Base-by-base conservation (phyloP, 2,329 filamentous ascomycete species). In the Tolypocladium guangdongense region DNA sequence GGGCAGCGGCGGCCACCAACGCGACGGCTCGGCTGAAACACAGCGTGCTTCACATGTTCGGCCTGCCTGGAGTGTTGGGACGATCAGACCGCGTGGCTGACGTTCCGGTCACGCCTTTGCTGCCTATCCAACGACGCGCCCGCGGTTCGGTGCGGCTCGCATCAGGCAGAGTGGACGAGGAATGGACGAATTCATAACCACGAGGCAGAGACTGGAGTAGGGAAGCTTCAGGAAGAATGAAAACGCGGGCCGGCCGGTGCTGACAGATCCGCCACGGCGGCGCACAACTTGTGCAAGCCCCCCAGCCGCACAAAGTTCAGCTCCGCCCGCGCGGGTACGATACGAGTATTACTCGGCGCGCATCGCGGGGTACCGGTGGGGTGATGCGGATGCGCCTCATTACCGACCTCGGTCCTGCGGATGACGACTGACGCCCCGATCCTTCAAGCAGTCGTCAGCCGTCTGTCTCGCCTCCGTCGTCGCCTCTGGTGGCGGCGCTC, bases 31-130 rank as follows among this genome's bases (percentile, higher is more conserved):
- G 18, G 49, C 56, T 58, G 58, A 59, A 58, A 59, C 58, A 52
- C 52, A 52, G 57, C 57, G 57, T 58, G 58, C 57, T 58, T 59
- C 58, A 58, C 38, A 48, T 52, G 49, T 45, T 48, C 20, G 7
- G 37, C 35, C 10, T 10, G 52, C 27, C 35, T n/a, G n/a, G 27
- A 4, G n/a, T 16, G 12, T 7, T 16, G 45, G 10, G 49, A 35
- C 22, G 50, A 53, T 54, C 37, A 50, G 37, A 50, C 39, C 52
- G 52, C 54, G 30, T 54, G 43, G 30, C 46, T 20, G 24, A 18
- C 12, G 12, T 49, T 53, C 48, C 51, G 53, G 51, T 47, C 48
- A 20, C 38, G 54, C 18, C 5, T 12, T 35, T 32, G 11, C 27
- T 10, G 27, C 43, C 10, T 8, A 7, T 8, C 3, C 7, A 30